phyloP scores from a whole-genome alignment of 345 rosid species.

The Cochlearia excelsa region DNA sequence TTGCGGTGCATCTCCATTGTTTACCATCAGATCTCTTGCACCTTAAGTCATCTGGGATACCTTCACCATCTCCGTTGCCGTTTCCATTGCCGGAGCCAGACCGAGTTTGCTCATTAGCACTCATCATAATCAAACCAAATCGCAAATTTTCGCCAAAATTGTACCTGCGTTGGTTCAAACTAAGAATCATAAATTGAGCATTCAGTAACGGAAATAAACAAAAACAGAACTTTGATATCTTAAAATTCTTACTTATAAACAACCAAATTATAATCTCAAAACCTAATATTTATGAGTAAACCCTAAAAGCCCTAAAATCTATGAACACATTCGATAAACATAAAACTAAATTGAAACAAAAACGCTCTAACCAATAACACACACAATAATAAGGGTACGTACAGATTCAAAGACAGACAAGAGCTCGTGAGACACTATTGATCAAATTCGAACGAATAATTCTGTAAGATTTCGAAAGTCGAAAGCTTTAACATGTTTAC shows the following conservation, averaged over 20 bases:
- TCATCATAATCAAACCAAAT: slow-evolving; percentile 22
- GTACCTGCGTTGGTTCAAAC: slow-evolving; percentile 30
- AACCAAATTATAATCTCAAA: slow-evolving; percentile 14
- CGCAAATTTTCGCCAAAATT: slow-evolving; percentile 12
- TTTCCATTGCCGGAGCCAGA: slow-evolving; percentile 44
- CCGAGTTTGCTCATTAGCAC: slow-evolving; percentile 52
- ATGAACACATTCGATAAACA: slow-evolving; percentile 13
- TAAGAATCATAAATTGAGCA: slow-evolving; percentile 1
- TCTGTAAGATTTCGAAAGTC: slow-evolving; percentile 15
- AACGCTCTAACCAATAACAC: background rate
- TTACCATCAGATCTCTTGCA: slow-evolving; percentile 99
- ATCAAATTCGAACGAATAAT: slow-evolving; percentile 13
- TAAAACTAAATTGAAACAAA: background rate
- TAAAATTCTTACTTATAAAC: background rate
- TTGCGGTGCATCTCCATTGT: slow-evolving; percentile 98
- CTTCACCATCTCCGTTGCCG: slow-evolving; percentile 42
- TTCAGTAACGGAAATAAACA: background rate
- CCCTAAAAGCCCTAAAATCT: slow-evolving; percentile 10
- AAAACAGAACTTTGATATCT: background rate
- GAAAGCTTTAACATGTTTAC: background rate
- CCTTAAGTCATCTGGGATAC: slow-evolving; percentile 82
- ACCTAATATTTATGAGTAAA: slow-evolving; percentile 4
- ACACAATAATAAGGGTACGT: no score
- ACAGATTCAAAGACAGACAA: slow-evolving; percentile 9
- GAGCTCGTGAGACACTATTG: background rate